Conservation (phyloP, 1,284 basidiomycete species). For the Cutaneotrichosporon cavernicola region DNA sequence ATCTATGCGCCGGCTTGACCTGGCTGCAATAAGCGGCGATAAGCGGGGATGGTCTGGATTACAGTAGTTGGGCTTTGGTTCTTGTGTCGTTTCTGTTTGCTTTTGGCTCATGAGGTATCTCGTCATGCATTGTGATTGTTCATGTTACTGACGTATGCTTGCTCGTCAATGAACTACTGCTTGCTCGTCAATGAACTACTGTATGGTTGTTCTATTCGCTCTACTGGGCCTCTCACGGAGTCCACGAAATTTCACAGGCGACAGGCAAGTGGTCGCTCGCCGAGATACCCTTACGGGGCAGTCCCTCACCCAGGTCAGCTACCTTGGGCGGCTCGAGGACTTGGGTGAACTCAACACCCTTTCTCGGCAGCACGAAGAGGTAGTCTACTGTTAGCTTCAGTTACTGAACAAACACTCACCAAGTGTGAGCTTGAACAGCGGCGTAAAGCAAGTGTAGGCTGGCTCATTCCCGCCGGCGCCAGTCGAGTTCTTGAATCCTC, state of each 20-base stretch:
- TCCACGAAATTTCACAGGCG: constrained; percentile 49
- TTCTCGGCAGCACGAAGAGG: constrained; percentile 61
- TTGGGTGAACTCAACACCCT: constrained; percentile 58
- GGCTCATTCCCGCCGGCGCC: constrained; percentile 64
- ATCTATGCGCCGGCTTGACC: constrained; percentile 23
- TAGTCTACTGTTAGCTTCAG: constrained; percentile 63
- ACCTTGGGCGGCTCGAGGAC: constrained; percentile 66
- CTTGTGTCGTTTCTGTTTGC: background rate
- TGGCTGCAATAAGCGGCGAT: background rate
- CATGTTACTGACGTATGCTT: background rate
- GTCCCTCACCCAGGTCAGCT: constrained; percentile 66
- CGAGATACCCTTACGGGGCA: constrained; percentile 75
- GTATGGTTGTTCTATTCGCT: background rate
- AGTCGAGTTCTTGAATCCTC: constrained; percentile 53
- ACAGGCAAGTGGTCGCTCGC: constrained; percentile 86
- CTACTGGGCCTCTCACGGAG: background rate
- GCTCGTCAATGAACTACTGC: background rate
- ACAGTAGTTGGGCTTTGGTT: background rate
- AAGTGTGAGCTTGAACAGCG: constrained; percentile 69
- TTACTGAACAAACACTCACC: constrained; percentile 56
- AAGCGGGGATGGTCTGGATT: too few species aligned
- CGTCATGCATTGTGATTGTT: background rate
- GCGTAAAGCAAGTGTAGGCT: constrained; percentile 51
- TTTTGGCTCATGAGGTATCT: background rate
- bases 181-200: background rate